These are phyloP conservation scores for Vanrija pseudolonga DNA, from an alignment of 1,284 basidiomycete species.

Conservation along the genomic window DNA sequence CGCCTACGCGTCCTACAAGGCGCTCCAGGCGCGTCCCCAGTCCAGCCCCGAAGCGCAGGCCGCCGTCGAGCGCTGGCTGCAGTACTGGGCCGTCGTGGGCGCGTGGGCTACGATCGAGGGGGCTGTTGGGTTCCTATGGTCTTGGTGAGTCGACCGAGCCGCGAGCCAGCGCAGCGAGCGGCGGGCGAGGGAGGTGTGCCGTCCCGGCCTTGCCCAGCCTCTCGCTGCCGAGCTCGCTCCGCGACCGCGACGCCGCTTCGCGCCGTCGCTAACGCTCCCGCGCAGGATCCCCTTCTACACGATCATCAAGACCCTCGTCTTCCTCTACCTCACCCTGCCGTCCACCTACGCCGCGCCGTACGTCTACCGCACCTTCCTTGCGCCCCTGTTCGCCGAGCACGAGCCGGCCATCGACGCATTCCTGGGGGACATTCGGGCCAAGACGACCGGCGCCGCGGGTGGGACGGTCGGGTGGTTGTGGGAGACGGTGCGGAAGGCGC, in stretches of 20 bases:
- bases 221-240: too few species aligned
- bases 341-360: constrained; percentile 66
- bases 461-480: constrained; percentile 35
- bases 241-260: too few species aligned
- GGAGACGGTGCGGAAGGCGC: constrained; percentile 32
- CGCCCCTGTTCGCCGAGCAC: constrained; percentile 63
- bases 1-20: constrained; percentile 51
- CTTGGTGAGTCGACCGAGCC: constrained; percentile 57
- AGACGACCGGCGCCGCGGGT: constrained; percentile 30
- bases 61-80: constrained; percentile 45
- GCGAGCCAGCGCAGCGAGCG: background rate
- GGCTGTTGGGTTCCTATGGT: constrained; percentile 58
- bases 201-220: background rate
- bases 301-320: constrained; percentile 64
- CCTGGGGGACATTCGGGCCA: constrained; percentile 48
- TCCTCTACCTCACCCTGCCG: constrained; percentile 69
- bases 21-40: constrained; percentile 58
- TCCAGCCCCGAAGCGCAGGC: constrained; percentile 57
- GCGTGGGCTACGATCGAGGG: constrained; percentile 66
- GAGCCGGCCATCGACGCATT: constrained; percentile 65
- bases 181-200: background rate
- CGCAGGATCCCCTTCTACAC: constrained; percentile 75
- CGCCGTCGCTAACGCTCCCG: background rate
- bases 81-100: constrained; percentile 59
- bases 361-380: constrained; percentile 63